A percentile compares a stretch with the other conserved stretches of the same genome.
Conservation (phyloP, 2,329 filamentous ascomycete species). For the Fusarium heterosporum region DNA sequence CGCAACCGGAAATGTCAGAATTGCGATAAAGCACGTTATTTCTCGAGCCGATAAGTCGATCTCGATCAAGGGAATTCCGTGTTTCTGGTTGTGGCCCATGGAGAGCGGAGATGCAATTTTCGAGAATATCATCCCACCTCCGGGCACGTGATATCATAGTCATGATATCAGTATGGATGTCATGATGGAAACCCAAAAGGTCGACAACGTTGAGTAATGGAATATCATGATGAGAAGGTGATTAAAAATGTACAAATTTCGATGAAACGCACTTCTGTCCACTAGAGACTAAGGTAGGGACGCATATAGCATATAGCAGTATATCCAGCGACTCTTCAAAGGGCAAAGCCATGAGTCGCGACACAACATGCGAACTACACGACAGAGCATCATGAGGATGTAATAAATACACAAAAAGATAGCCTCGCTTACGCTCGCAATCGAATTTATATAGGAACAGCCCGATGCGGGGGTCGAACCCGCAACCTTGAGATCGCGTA, state of each 20-base stretch:
- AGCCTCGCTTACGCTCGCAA: constrained; percentile 40
- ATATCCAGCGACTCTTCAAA: too few species aligned
- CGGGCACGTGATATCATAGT: constrained; percentile 8
- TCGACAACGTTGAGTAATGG: neutral
- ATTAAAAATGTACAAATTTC: too few species aligned
- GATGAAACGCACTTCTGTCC: too few species aligned
- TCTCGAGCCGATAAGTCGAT: constrained; percentile 16
- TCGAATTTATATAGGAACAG: constrained; percentile 52
- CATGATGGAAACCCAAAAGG: neutral
- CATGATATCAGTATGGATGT: constrained; percentile 1
- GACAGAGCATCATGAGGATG: neutral
- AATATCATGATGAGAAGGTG: neutral
- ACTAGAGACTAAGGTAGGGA: too few species aligned
- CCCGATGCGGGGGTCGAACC: constrained; percentile 64
- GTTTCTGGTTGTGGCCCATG: neutral
- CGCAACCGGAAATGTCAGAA: constrained; percentile 47
- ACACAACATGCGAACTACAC: too few species aligned
- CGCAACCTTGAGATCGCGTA: constrained; percentile 65
- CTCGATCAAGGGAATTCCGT: constrained; percentile 16
- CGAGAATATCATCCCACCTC: constrained; percentile 3
- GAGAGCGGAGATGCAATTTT: constrained; percentile 41
- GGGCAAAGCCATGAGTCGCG: too few species aligned
- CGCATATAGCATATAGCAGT: too few species aligned
- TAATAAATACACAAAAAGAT: constrained; percentile 32
- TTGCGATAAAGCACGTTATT: constrained; percentile 32